Percentiles rank a stretch among this genome's conserved stretches.
These are phyloP conservation scores for Xanthoconium separans DNA, from an alignment of 1,284 basidiomycete species.

Conservation along the genomic window DNA sequence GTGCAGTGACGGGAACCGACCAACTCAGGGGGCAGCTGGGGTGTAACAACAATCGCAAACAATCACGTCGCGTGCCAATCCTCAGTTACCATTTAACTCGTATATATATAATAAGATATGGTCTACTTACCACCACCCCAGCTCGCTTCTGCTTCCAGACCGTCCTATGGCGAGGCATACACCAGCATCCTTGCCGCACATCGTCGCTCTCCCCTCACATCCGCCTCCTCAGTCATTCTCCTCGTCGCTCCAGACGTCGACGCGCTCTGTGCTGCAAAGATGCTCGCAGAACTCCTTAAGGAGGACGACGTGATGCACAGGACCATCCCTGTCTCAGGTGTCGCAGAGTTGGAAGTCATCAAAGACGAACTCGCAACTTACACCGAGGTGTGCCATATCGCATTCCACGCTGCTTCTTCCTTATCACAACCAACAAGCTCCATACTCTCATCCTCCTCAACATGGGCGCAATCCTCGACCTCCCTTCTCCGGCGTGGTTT, in stretches of 20 bases:
- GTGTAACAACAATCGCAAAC: constrained; percentile 23
- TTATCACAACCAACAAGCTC: constrained; percentile 53
- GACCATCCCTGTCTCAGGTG: constrained; percentile 90
- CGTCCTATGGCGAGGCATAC: constrained; percentile 82
- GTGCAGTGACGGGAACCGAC: constrained; percentile 10
- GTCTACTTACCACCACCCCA: constrained; percentile 72
- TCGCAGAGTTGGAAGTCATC: constrained; percentile 68
- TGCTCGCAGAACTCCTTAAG: constrained; percentile 87
- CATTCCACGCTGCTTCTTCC: neutral
- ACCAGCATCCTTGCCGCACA: constrained; percentile 69
- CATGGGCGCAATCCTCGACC: constrained; percentile 86
- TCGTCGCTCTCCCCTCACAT: constrained; percentile 71
- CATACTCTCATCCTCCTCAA: constrained; percentile 92
- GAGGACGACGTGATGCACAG: constrained; percentile 94
- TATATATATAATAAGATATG: too few relatives aligned
- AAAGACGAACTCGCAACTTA: constrained; percentile 68
- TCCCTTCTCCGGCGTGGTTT: constrained; percentile 75
- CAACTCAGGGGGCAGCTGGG: constrained; percentile 11
- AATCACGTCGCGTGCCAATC: constrained; percentile 16
- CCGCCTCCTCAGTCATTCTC: constrained; percentile 80
- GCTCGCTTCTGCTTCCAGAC: constrained; percentile 50
- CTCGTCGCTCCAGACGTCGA: constrained; percentile 90
- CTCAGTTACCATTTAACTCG: neutral
- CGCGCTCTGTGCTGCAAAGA: constrained; percentile 84
- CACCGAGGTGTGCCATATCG: constrained; percentile 57